These are phyloP conservation scores for Fonsecaea pedrosoi DNA, from an alignment of 2,329 filamentous ascomycete genomes.

Conservation along the genomic window DNA sequence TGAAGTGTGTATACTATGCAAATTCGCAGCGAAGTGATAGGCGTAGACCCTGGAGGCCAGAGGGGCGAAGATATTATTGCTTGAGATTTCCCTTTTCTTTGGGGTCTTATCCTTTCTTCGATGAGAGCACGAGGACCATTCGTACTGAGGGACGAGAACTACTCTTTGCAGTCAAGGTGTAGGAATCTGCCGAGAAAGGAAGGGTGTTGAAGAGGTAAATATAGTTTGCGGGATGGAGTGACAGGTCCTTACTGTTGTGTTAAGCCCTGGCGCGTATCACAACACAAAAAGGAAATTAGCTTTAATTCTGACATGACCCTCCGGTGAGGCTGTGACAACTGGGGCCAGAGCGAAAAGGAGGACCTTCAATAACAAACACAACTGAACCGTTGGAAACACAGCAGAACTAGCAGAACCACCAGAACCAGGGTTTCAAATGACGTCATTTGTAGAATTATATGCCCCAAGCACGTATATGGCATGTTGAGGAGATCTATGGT, in stretches of 20 bases:
- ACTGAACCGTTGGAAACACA: neutral
- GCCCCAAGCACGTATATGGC: no score
- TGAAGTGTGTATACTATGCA: neutral
- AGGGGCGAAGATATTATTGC: neutral
- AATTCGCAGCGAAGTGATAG: neutral
- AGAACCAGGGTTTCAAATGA: neutral
- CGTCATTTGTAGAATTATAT: conserved; percentile 4
- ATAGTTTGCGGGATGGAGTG: neutral
- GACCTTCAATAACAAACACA: neutral
- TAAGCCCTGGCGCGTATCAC: neutral
- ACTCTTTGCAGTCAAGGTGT: neutral
- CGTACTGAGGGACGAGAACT: neutral
- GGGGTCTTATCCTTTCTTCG: no score
- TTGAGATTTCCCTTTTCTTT: neutral
- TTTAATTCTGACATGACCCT: neutral
- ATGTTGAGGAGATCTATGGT: neutral
- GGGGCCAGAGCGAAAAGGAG: neutral
- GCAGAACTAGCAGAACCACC: neutral
- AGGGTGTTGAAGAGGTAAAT: neutral
- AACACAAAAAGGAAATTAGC: neutral
- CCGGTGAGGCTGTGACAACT: neutral
- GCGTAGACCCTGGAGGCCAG: no score
- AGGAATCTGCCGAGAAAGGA: neutral
- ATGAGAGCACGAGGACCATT: neutral
- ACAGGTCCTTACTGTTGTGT: conserved; percentile 3